Percentiles rank a stretch among this genome's conserved stretches.
phyloP scores from a whole-genome alignment of 225 moss, liverwort and hornwort species.

The Physcomitrellopsis africana region DNA sequence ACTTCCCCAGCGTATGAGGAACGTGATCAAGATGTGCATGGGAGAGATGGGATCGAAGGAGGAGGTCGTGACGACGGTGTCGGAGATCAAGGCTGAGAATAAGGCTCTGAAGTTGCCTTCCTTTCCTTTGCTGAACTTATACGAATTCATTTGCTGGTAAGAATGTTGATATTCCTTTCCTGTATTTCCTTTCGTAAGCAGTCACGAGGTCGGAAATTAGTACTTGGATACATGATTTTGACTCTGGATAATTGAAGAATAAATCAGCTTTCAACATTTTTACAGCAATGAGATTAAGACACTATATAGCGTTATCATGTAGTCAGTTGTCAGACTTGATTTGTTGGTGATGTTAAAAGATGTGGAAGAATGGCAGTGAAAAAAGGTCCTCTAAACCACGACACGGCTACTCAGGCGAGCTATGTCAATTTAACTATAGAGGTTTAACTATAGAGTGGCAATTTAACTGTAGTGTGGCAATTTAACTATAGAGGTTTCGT shows the following conservation, averaged over 20 bases:
- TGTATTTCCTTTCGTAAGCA: constrained; percentile 11
- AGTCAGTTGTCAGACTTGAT: not conserved
- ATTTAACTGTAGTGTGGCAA: not conserved
- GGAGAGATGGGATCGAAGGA: constrained; percentile 29
- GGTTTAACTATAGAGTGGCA: too few relatives aligned
- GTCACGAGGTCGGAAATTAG: constrained; percentile 26
- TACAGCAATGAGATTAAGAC: not conserved
- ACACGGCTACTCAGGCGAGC: too few relatives aligned
- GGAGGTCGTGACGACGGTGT: constrained; percentile 9
- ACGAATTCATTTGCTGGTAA: constrained; percentile 37
- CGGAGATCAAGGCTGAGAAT: not conserved
- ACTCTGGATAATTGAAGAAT: too few relatives aligned
- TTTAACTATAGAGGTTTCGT: not conserved
- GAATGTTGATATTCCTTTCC: not conserved
- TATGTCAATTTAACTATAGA: not conserved
- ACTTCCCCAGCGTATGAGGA: constrained; percentile 26
- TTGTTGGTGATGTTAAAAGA: not conserved
- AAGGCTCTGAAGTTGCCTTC: not conserved
- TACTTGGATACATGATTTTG: not conserved
- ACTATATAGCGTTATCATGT: not conserved
- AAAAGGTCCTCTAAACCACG: too few relatives aligned
- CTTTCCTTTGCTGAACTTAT: constrained; percentile 23
- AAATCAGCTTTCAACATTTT: not conserved
- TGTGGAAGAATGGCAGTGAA: not conserved
- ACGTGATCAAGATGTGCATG: constrained; percentile 29